Evolutionary conservation across 495 filamentous ascomycete species (phyloP).

Genomic region (Aspergillus conjunctus): DNA sequence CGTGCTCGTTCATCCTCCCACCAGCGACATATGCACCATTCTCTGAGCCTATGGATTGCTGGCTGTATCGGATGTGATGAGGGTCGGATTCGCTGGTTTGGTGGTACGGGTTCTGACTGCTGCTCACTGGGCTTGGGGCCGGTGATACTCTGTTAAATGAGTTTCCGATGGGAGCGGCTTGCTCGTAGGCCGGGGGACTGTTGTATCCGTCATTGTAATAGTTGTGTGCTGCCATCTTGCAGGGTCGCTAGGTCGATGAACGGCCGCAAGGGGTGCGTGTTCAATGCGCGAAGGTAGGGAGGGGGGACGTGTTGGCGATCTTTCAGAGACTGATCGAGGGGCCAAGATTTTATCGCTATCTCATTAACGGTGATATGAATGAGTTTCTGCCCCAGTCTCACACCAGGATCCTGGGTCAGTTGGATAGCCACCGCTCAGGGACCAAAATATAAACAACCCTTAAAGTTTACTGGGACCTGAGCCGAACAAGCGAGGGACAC

Average conservation of each 20-base stretch:
- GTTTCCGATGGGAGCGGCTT: constrained; percentile 36
- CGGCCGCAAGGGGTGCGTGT: constrained; percentile 13
- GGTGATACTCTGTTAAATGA: constrained; percentile 31
- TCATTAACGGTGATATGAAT: background rate
- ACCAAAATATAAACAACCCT: constrained; percentile 13
- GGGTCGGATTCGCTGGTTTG: constrained; percentile 32
- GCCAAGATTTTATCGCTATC: too few relatives aligned
- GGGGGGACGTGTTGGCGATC: background rate
- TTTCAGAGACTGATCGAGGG: background rate
- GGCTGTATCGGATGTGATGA: constrained; percentile 43
- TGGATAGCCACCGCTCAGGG: constrained; percentile 1
- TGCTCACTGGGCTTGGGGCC: constrained; percentile 34
- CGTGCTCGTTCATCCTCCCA: constrained; percentile 38
- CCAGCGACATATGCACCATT: constrained; percentile 35
- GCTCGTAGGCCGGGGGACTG: constrained; percentile 49
- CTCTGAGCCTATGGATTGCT: constrained; percentile 45
- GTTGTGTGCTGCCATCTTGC: constrained; percentile 78
- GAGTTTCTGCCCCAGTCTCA: too few relatives aligned
- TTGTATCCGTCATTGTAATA: constrained; percentile 66
- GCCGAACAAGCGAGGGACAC: constrained; percentile 16
- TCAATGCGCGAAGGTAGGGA: background rate
- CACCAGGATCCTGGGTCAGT: background rate
- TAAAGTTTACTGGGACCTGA: constrained; percentile 15
- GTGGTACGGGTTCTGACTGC: constrained; percentile 32
- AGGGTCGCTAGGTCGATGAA: constrained; percentile 1